A percentile compares a stretch with the other conserved stretches of the same genome.
Evolutionary conservation across 2,329 filamentous ascomycete genomes (phyloP).

Genomic region (Cladosporium halotolerans): DNA sequence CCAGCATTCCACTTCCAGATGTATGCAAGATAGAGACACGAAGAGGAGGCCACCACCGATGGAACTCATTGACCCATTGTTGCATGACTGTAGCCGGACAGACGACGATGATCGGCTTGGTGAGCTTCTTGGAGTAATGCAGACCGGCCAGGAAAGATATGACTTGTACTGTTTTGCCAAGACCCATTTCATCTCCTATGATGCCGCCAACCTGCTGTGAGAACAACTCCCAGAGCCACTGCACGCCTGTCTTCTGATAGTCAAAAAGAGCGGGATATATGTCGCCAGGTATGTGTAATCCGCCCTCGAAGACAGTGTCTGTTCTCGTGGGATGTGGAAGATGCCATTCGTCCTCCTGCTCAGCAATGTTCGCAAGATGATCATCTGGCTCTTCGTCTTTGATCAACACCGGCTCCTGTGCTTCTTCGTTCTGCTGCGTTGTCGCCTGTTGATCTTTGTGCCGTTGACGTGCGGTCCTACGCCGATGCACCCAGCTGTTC

Average conservation of each 20-base stretch:
- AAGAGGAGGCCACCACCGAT: constrained; percentile 98
- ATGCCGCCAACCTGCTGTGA: constrained; percentile 88
- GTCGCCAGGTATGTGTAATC: constrained; percentile 78
- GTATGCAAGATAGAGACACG: constrained; percentile 92
- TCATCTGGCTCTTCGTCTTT: constrained; percentile 30
- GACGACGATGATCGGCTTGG: constrained; percentile 81
- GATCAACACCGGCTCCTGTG: not conserved
- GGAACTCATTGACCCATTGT: constrained; percentile 98
- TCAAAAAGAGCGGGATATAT: constrained; percentile 89
- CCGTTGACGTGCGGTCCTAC: constrained; percentile 52
- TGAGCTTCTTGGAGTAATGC: constrained; percentile 82
- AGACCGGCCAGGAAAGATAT: constrained; percentile 82
- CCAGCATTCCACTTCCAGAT: constrained; percentile 93
- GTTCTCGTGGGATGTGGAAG: constrained; percentile 77
- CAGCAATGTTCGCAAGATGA: constrained; percentile 26
- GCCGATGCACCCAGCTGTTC: constrained; percentile 63
- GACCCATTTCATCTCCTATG: constrained; percentile 94
- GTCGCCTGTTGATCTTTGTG: constrained; percentile 17
- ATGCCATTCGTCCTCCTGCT: constrained; percentile 62
- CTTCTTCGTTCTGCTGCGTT: constrained; percentile 8
- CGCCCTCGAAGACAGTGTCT: constrained; percentile 69
- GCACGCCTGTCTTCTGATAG: constrained; percentile 94
- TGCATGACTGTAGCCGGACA: constrained; percentile 91
- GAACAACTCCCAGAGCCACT: constrained; percentile 92
- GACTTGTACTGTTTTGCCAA: constrained; percentile 86